Evolutionary conservation across 2,329 filamentous ascomycete species (phyloP).

Genomic region (Malbranchea zuffiana): DNA sequence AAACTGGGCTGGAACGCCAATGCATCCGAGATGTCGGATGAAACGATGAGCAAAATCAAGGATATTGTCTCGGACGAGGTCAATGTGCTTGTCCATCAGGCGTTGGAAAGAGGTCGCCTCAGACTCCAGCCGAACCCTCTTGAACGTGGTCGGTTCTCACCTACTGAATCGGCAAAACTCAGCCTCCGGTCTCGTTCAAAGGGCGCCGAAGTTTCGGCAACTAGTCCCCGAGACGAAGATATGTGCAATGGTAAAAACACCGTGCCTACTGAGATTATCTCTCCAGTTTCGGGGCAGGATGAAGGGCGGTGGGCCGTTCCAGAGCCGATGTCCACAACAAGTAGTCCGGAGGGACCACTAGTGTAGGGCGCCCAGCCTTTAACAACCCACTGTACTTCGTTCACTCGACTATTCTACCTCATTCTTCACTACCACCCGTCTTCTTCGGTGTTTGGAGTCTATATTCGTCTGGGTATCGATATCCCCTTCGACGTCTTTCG

Average conservation of each 20-base stretch:
- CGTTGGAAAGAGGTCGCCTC: constrained; percentile 27
- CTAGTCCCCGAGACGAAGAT: constrained; percentile 2
- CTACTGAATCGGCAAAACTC: constrained; percentile 23
- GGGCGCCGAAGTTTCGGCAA: not conserved
- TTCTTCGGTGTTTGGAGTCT: too few relatives aligned
- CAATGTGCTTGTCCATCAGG: constrained; percentile 25
- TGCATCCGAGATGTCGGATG: constrained; percentile 27
- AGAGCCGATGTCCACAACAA: too few relatives aligned
- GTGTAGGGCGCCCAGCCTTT: too few relatives aligned
- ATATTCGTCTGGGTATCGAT: too few relatives aligned
- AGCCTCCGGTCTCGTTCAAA: constrained; percentile 13
- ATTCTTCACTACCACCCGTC: too few relatives aligned
- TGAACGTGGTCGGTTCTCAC: constrained; percentile 25
- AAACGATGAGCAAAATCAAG: constrained; percentile 29
- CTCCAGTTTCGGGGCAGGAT: constrained; percentile 7
- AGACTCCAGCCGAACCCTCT: constrained; percentile 26
- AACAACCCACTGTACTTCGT: too few relatives aligned
- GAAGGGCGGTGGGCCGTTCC: not conserved
- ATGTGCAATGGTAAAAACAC: too few relatives aligned
- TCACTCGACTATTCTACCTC: too few relatives aligned
- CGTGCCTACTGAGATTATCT: constrained; percentile 15
- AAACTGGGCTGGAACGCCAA: constrained; percentile 28
- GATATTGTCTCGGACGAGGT: constrained; percentile 29
- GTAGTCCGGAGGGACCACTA: too few relatives aligned
- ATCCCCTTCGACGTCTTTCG: too few relatives aligned